These are phyloP conservation scores for Kingdonia uniflora DNA, from an alignment of 164 flowering plant species.

Conservation along the genomic window DNA sequence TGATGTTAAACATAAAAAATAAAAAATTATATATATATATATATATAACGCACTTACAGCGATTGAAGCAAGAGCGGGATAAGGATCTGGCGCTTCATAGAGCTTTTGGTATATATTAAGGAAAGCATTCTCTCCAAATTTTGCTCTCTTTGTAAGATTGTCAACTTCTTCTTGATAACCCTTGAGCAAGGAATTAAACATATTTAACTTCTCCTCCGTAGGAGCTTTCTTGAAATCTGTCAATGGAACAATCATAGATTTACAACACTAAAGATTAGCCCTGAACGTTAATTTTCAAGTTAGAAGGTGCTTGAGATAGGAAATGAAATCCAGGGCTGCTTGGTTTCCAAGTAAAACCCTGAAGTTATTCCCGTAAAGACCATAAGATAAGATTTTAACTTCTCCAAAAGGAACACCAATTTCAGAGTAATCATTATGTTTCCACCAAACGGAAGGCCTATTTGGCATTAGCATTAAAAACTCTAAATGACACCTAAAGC, in stretches of 20 bases:
- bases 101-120: slow-evolving; percentile 95
- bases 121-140: slow-evolving; percentile 98
- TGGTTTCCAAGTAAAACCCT: too few species aligned
- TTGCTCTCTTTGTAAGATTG: slow-evolving; percentile 94
- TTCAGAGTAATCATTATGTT: too few species aligned
- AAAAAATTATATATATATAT: neutral
- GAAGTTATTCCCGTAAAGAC: too few species aligned
- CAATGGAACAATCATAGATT: slow-evolving; percentile 1
- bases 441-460: too few species aligned
- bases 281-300: too few species aligned
- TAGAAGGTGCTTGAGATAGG: too few species aligned
- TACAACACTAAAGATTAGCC: too few species aligned
- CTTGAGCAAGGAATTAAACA: slow-evolving; percentile 87
- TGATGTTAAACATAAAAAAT: neutral
- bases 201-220: slow-evolving; percentile 68
- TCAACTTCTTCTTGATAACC: slow-evolving; percentile 99
- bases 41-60: slow-evolving; percentile 41
- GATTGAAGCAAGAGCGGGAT: slow-evolving; percentile 84
- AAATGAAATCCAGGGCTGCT: too few species aligned
- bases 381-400: too few species aligned
- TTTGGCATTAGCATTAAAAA: too few species aligned
- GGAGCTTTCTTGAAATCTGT: slow-evolving; percentile 96
- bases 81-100: slow-evolving; percentile 99
- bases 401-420: too few species aligned
- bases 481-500: too few species aligned